Conservation (phyloP, 306 rosid genomes). For the Cicer judaicum region DNA sequence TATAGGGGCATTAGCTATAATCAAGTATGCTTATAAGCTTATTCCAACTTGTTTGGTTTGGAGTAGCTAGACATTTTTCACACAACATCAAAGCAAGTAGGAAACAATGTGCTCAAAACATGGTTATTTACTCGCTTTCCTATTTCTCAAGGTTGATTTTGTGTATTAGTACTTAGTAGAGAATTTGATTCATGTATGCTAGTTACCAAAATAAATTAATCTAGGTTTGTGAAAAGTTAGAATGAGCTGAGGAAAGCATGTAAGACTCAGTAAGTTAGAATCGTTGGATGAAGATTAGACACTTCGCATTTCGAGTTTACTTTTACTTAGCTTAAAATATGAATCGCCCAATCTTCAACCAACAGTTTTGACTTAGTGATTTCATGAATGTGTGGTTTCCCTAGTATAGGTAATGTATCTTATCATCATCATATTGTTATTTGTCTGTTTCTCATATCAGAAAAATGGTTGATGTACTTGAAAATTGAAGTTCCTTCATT, state of each 20-base stretch:
- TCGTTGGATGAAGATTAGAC: neutral
- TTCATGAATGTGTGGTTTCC: neutral
- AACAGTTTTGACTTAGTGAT: neutral
- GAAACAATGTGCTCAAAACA: conserved; percentile 8
- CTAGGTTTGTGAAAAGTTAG: neutral
- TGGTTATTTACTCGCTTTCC: conserved; percentile 5
- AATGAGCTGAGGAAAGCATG: neutral
- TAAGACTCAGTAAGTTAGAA: neutral
- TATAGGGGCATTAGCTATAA: neutral
- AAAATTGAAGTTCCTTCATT: neutral
- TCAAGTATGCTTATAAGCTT: neutral
- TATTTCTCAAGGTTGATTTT: neutral
- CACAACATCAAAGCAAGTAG: neutral
- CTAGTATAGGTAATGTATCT: neutral
- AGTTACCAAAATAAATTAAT: neutral
- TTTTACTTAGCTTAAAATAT: neutral
- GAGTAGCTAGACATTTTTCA: neutral
- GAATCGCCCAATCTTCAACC: neutral
- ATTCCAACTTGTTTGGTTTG: conserved; percentile 1
- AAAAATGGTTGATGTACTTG: conserved; percentile 34
- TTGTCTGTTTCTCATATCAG: conserved; percentile 12
- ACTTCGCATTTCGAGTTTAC: neutral
- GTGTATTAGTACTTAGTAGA: neutral
- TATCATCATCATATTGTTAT: conserved; percentile 13
- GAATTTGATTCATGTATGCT: neutral